Evolutionary conservation across 169 alveolate genomes (phyloP), one percentile per base, ranked within the genome.

Genomic region (Perkinsus marinus): DNA sequence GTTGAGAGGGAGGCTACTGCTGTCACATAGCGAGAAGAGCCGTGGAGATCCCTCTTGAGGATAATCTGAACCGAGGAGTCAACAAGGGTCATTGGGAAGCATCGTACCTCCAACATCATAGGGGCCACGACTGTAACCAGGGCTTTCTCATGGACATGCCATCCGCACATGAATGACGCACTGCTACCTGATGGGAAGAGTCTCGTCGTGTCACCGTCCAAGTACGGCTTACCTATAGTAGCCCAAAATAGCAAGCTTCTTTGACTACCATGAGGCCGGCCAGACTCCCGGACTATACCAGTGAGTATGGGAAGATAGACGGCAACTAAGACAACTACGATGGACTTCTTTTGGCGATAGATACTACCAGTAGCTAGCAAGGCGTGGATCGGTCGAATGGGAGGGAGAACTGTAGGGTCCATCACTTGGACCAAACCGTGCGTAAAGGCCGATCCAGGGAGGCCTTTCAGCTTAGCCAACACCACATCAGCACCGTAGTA

Each of bases 61-160:
- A 57, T 57, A 30, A 57, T 57, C 79, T 57, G 79, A 57, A 57
- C 68, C 9, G 9, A 17, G 17, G 9, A 10, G 9, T 43, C 26
- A 43, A 17, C 17, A 17, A 17, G 68, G 26, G 79, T 57, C 0
- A 16, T 2, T 30, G 7, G 26, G 9, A 2, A 57, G 79, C 26
- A 6, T 7, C 5, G 7, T 16, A 57, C 79, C 79, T 57, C 79
- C 79, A 57, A 30, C 79, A 57, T 57, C 30, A 94, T 91, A 0
- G 95, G 95, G 13, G 93, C 47, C 30, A 94, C 90, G 37, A 92
- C 93, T 89, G 93, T 92, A 89, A 95, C 91, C 30, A 95, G 91
- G 43, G 97, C 97, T 93, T 95, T 95, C 92, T 95, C 97, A 68
- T 95, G 97, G n/a, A 95, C 97, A 92, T 95, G 97, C 94, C 94